Conservation (phyloP, 805 yeast species). For the Jamesozyma spencerorum region DNA sequence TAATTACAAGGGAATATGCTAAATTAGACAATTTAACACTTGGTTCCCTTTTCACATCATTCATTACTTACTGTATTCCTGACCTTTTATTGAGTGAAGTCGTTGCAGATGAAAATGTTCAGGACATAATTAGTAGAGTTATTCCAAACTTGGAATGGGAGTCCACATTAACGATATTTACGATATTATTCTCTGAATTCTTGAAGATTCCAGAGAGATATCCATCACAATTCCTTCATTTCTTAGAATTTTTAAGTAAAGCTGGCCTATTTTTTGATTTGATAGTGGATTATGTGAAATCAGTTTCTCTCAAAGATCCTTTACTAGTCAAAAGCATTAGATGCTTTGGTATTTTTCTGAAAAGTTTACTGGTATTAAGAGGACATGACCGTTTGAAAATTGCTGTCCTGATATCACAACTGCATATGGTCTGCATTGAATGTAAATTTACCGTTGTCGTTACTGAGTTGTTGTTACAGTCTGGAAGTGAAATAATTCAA, state of each 20-base stretch:
- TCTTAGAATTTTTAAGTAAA: slow-evolving; percentile 7
- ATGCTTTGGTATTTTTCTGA: slow-evolving; percentile 2
- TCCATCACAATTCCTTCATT: slow-evolving; percentile 4
- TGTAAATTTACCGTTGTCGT: slow-evolving; percentile 11
- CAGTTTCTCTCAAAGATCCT: slow-evolving; percentile 3
- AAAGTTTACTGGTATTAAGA: neutral
- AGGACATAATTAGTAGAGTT: slow-evolving; percentile 6
- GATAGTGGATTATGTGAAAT: slow-evolving; percentile 5
- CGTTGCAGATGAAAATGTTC: slow-evolving; percentile 6
- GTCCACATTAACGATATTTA: slow-evolving; percentile 6
- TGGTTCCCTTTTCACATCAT: slow-evolving; percentile 5
- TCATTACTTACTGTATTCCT: slow-evolving; percentile 10
- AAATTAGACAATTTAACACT: too few species aligned
- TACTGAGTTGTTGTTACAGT: slow-evolving; percentile 11
- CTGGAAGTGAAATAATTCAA: slow-evolving; percentile 3
- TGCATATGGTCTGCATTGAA: slow-evolving; percentile 7
- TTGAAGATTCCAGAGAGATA: slow-evolving; percentile 6
- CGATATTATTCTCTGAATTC: slow-evolving; percentile 7
- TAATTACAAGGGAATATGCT: neutral
- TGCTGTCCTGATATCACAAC: slow-evolving; percentile 8
- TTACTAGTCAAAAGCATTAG: slow-evolving; percentile 2
- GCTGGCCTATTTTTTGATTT: slow-evolving; percentile 4
- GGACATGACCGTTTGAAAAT: slow-evolving; percentile 9
- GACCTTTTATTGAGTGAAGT: slow-evolving; percentile 7
- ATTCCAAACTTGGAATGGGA: slow-evolving; percentile 8